phyloP scores from a whole-genome alignment of 495 filamentous ascomycete species.

The Diplogelasinospora grovesii region DNA sequence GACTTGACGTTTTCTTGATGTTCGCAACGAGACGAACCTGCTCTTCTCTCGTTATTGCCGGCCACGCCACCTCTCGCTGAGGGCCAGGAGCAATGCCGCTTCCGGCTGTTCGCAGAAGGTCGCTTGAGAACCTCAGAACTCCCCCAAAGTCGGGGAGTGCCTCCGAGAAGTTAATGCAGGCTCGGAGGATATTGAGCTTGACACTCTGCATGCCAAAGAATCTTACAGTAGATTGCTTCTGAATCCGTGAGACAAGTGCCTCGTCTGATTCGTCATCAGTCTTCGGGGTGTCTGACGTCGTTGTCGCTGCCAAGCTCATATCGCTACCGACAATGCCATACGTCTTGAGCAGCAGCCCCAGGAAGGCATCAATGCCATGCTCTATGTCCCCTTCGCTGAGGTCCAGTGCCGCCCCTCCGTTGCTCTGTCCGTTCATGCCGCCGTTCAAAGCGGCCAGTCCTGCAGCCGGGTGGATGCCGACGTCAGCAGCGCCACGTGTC shows the following conservation, averaged over 20 bases:
- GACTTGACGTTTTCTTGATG: conserved; percentile 72
- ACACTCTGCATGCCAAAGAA: conserved; percentile 60
- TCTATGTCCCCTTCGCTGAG: conserved; percentile 71
- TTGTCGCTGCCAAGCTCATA: conserved; percentile 3
- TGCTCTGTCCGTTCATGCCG: conserved; percentile 30
- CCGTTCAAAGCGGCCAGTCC: conserved; percentile 52
- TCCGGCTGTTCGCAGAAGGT: conserved; percentile 73
- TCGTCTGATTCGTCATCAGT: conserved; percentile 37
- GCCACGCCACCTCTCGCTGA: conserved; percentile 52
- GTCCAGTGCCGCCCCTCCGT: conserved; percentile 57
- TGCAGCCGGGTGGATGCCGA: conserved; percentile 90
- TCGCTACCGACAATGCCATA: conserved; percentile 44
- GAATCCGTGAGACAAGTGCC: conserved; percentile 44
- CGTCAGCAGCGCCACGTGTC: conserved; percentile 86
- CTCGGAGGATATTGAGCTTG: conserved; percentile 77
- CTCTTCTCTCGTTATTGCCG: conserved; percentile 69
- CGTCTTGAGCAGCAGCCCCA: conserved; percentile 40
- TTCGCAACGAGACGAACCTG: conserved; percentile 75
- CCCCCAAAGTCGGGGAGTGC: conserved; percentile 88
- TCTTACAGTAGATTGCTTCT: conserved; percentile 45
- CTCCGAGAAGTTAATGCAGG: conserved; percentile 86
- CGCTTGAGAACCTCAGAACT: conserved; percentile 76
- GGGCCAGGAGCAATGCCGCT: conserved; percentile 67
- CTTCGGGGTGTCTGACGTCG: neutral
- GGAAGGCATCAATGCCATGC: conserved; percentile 54